Base-by-base conservation (phyloP, 805 yeast genomes). In the Torulaspora delbrueckii region DNA sequence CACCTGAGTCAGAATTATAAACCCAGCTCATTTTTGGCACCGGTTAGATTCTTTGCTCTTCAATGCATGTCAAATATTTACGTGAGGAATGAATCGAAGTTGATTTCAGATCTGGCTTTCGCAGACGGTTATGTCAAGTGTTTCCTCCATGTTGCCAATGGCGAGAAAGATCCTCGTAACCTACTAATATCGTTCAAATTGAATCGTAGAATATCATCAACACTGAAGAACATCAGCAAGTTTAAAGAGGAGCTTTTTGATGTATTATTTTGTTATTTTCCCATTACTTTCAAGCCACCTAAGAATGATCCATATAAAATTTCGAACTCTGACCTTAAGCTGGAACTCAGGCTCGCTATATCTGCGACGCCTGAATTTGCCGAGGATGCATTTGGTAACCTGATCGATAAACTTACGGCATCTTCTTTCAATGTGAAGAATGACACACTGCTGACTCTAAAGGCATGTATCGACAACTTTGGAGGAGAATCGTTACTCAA, bases 151-250 rank as follows among this genome's bases (percentile, higher is more conserved):
- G 59, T 88, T 24, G 86, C 95, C 2, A 72, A 79, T 12, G 95
- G 95, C 31, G 99, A 93, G 59, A 95, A 93, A 57, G 99, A 93
- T 65, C 99, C 99, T 3, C 75, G 85, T 48, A 93, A 95, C 65
- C 70, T 93, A 51, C 61, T 93, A 55, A 50, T 76, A 1, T 84
- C 95, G 1, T 86, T 91, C 55, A 62, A 70, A 4, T 58, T 88
- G 36, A 79, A 82, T 52, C 53, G 63, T 9, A 34, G 43, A 4
- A 75, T 90, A 10, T 56, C 55, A 3, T 68, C 79, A 23, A 51
- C 61, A 12, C 48, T 57, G 8, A 60, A 71, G 4, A 66, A 70
- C 2, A 70, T 78, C 40, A 53, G 65, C 34, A 62, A 65, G n/a
- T 68, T 63, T 57, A 59, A 76, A 26, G 83, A 84, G 53, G 87